Evolutionary conservation across 2,329 filamentous ascomycete species (phyloP), one percentile per base, ranked within the genome.

Genomic region (Fusarium tanahbumbuense): DNA sequence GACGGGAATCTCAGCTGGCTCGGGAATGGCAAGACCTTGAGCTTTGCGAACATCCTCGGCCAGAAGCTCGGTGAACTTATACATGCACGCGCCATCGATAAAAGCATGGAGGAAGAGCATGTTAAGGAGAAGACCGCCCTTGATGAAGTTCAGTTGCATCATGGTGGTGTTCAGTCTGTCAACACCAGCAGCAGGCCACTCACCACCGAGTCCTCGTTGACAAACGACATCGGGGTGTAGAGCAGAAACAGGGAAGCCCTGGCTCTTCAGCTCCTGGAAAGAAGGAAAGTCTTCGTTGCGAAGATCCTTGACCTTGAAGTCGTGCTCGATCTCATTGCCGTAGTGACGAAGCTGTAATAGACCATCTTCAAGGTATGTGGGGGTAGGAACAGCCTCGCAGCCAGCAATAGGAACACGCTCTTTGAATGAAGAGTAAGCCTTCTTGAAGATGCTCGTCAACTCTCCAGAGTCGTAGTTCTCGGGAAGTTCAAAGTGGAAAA

Each of bases 241-340:
- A 15, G 20, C 52, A 11, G 61, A 46, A 11, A 22, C 16, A 22
- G 61, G 61, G 8, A 64, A 64, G 1, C 53, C 40, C 1, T 47
- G 52, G 9, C 40, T 9, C n/a, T 64, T 64, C 20, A 64, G 12
- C 11, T 64, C 61, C 16, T 27, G 22, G 22, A 58, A 64, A 8
- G 52, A 47, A 6, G 60, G 61, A 16, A 64, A 64, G 13, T 64
- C 60, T 6, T 30, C 8, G 2, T 47, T 28, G 0, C 60, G 61
- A 16, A 64, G 52, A 16, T 64, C 61, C 11, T 64, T 64, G 12
- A 64, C 40, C 18, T 50, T 45, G 37, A 64, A 64, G 16, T 64
- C 61, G 12, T 64, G 53, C 3, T 64, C 45, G 11, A 64, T 64
- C 40, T 64, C 61, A 25, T 64, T 22, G 8, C 60, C 61, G 10